phyloP scores from a whole-genome alignment of 768 basidiomycete genomes.

The Suillus subaureus region DNA sequence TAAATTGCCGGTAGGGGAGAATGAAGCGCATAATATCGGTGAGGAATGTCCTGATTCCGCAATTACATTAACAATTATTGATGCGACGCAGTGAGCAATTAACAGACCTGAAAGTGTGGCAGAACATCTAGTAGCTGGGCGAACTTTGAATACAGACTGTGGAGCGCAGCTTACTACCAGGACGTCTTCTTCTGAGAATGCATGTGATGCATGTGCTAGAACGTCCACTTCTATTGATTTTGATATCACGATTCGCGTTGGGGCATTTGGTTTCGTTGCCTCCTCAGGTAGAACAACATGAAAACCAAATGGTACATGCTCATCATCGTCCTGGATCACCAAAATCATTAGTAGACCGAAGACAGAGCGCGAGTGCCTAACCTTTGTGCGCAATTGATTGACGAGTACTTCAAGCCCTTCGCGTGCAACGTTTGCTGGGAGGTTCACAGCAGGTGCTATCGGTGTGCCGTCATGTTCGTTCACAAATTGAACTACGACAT shows the following conservation, averaged over 20 bases:
- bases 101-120: conserved; percentile 81
- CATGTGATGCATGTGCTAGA: conserved; percentile 67
- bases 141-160: conserved; percentile 92
- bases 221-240: conserved; percentile 85
- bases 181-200: conserved; percentile 84
- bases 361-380: conserved; percentile 34
- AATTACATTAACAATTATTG: conserved; percentile 13
- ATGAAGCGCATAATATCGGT: conserved; percentile 92
- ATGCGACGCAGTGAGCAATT: conserved; percentile 7
- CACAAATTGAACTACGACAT: conserved; percentile 90
- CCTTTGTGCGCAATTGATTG: conserved; percentile 81
- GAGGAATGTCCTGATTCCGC: conserved; percentile 74
- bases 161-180: conserved; percentile 90
- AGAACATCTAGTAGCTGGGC: conserved; percentile 93
- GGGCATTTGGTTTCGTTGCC: conserved; percentile 47
- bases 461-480: conserved; percentile 82
- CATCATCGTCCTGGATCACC: conserved; percentile 53
- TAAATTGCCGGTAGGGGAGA: conserved; percentile 89
- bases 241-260: conserved; percentile 80
- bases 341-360: background rate
- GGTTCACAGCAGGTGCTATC: conserved; percentile 84
- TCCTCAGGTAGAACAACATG: conserved; percentile 75
- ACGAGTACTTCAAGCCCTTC: conserved; percentile 87
- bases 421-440: conserved; percentile 84
- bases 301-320: conserved; percentile 91